Conservation (phyloP, 306 rosid genomes). For the Abrus pulchellus region DNA sequence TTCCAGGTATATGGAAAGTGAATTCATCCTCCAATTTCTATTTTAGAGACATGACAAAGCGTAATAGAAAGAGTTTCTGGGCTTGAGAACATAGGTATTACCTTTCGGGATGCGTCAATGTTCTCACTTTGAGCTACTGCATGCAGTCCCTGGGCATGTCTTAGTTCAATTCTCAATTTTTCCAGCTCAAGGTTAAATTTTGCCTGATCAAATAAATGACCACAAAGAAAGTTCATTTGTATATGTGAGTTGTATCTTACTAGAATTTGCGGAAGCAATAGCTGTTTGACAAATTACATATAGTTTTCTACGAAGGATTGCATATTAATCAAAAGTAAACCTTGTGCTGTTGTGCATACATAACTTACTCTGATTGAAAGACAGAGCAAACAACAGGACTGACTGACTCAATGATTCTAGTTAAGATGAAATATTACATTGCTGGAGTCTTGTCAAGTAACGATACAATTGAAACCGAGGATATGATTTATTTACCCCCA, state of each 20-base stretch:
- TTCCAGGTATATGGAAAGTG: conserved; percentile 16
- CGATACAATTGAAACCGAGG: conserved; percentile 15
- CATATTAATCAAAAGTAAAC: conserved; percentile 11
- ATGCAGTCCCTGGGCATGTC: conserved; percentile 88
- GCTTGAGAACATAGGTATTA: conserved; percentile 45
- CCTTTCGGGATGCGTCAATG: conserved; percentile 81
- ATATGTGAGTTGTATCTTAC: not conserved
- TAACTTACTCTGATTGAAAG: not conserved
- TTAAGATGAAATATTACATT: conserved; percentile 29
- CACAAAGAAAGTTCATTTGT: conserved; percentile 28
- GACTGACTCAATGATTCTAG: conserved; percentile 14
- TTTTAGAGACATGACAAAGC: not conserved
- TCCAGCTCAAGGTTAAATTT: conserved; percentile 79
- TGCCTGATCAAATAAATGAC: conserved; percentile 62
- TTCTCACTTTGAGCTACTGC: conserved; percentile 84
- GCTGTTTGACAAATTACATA: not conserved
- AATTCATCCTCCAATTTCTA: conserved; percentile 9
- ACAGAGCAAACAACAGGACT: conserved; percentile 20
- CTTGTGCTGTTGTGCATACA: not conserved
- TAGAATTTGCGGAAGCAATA: conserved; percentile 29
- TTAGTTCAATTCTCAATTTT: conserved; percentile 85
- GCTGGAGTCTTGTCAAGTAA: not conserved
- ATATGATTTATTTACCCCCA: not conserved
- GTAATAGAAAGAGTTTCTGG: conserved; percentile 8
- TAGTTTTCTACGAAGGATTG: not conserved